These are phyloP conservation scores for Pyrenochaeta sp. DNA, from an alignment of 2,329 filamentous ascomycete genomes.

Conservation along the genomic window DNA sequence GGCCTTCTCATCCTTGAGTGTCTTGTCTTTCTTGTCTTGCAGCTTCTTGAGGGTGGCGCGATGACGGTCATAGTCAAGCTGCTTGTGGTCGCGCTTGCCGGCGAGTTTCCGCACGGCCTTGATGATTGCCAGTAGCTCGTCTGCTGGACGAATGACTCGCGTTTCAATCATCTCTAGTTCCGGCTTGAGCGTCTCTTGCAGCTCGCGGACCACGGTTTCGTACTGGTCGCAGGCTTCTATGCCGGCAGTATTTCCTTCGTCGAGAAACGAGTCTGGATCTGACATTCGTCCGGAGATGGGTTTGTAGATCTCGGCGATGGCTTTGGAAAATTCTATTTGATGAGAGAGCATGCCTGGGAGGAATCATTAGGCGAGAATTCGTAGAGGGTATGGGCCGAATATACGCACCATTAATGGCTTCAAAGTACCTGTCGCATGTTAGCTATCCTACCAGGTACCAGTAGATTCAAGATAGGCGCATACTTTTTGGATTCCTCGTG, in stretches of 20 bases:
- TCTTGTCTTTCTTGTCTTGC: constrained; percentile 97
- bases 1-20: constrained; percentile 95
- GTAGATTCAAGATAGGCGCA: constrained; percentile 14
- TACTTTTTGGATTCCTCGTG: constrained; percentile 94
- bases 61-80: constrained; percentile 94
- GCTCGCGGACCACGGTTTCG: constrained; percentile 85
- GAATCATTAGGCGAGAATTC: constrained; percentile 23
- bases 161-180: constrained; percentile 98
- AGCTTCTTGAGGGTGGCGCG: constrained; percentile 86
- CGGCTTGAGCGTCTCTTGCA: constrained; percentile 86
- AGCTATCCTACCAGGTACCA: constrained; percentile 15
- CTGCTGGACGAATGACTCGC: constrained; percentile 88
- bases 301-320: constrained; percentile 96
- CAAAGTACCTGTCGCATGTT: constrained; percentile 72
- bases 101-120: constrained; percentile 92
- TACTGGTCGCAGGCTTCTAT: constrained; percentile 97
- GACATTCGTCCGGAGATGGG: constrained; percentile 96
- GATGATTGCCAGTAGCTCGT: constrained; percentile 92
- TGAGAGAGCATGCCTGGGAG: constrained; percentile 83
- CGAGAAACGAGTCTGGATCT: constrained; percentile 82
- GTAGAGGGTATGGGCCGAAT: not conserved
- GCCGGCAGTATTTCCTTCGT: constrained; percentile 89
- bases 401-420: constrained; percentile 83
- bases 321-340: constrained; percentile 98
- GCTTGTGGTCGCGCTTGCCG: constrained; percentile 94